Evolutionary conservation across 345 rosid species (phyloP), one percentile per base, ranked within the genome.

Genomic region (Arabidopsis thaliana): DNA sequence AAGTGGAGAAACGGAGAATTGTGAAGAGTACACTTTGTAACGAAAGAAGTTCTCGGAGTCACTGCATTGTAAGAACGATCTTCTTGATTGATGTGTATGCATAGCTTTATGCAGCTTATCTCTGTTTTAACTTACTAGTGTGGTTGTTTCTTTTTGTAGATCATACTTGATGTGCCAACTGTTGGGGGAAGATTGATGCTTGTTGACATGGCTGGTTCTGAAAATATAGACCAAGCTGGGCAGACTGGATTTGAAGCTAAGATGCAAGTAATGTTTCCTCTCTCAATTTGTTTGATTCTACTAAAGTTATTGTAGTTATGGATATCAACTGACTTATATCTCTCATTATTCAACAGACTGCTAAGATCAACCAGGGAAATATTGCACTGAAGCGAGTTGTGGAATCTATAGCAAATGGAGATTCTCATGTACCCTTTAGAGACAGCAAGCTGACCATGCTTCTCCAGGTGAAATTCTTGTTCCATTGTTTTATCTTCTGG

Each of bases 121-220:
- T 8, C 0, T 34, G 38, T 12, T 36, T 6, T 7, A 59, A 36
- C 67, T 78, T 59, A n/a, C 22, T 7, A 22, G 20, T 46, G 24
- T 61, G 1, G n/a, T 5, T 57, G 33, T 68, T 68, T 28, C 14
- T 40, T 34, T 67, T 13, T 50, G 59, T 83, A 95, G 99, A 87
- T 95, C 57, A 89, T 92, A 56, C 91, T 95, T 46, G 97, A 95
- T 85, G 99, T 92, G 25, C 99, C 99, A 14, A 89, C 97, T 0
- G 97, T 95, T 59, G 99, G 99, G 37, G 99, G 99, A 77, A 82
- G 91, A 64, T 80, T 95, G 65, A 92, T 95, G 99, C 97, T 95
- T 49, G 99, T 95, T 24, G 99, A 95, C 65, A 95, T 95, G 99
- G 99, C 99, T 53, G 99, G 99, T 71, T 95, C 99, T 13, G 99